Percentiles rank a stretch among this genome's conserved stretches.
Evolutionary conservation across 441 rosid species (phyloP).

Genomic region (Erodium moschatum): DNA sequence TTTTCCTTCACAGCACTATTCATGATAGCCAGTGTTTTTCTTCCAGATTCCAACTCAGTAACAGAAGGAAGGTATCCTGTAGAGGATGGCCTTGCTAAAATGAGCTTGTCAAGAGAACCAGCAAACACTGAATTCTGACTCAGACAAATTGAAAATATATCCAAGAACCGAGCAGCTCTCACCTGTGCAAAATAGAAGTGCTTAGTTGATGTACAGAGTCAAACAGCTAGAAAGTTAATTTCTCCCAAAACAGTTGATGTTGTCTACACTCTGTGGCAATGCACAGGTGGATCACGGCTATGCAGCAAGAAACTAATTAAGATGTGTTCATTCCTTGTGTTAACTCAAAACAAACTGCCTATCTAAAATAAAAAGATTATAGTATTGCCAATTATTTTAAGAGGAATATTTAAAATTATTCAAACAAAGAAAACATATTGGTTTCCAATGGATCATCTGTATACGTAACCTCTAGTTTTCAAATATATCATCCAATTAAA

Average conservation of each 20-base stretch:
- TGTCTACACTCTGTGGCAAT: too few species aligned
- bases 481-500: not conserved
- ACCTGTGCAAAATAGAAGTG: constrained; percentile 33
- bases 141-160: constrained; percentile 63
- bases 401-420: not conserved
- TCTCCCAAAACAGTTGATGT: too few species aligned
- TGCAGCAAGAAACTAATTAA: too few species aligned
- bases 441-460: not conserved
- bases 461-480: not conserved
- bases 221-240: too few species aligned
- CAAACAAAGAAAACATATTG: not conserved
- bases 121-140: constrained; percentile 59
- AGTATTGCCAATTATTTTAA: too few species aligned
- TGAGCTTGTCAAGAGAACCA: constrained; percentile 70
- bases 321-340: too few species aligned
- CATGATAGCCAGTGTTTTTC: constrained; percentile 26
- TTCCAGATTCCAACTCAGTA: constrained; percentile 56
- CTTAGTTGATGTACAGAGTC: too few species aligned
- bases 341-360: too few species aligned
- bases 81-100: constrained; percentile 49
- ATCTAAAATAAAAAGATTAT: too few species aligned
- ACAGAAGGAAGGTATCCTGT: constrained; percentile 67
- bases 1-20: constrained; percentile 26
- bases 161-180: constrained; percentile 75
- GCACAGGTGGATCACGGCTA: too few species aligned